Evolutionary conservation across 2,329 filamentous ascomycete species (phyloP).

Genomic region (Colletotrichum shisoi): DNA sequence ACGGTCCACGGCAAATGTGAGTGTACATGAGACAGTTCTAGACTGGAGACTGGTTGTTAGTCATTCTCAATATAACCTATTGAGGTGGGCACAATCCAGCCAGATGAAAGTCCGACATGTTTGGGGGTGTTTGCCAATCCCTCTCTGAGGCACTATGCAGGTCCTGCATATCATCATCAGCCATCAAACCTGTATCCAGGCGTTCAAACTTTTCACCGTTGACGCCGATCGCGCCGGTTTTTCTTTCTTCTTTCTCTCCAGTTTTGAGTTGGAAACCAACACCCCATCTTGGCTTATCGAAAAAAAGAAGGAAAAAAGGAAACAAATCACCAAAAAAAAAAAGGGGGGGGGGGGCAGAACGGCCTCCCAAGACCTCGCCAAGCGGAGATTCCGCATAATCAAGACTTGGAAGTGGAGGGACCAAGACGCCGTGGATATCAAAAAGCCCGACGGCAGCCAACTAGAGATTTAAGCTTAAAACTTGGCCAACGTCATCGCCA

Average conservation of each 20-base stretch:
- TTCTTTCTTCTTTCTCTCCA: not conserved
- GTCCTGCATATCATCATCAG: not conserved
- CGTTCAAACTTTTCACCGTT: not conserved
- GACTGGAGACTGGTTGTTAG: too few species aligned
- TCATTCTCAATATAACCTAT: too few species aligned
- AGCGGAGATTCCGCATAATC: constrained; percentile 25
- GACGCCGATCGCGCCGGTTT: constrained; percentile 18
- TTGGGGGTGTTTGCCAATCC: too few species aligned
- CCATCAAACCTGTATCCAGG: not conserved
- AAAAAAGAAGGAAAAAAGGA: not conserved
- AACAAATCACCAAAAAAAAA: not conserved
- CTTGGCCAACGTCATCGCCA: constrained; percentile 38
- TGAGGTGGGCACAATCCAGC: too few species aligned
- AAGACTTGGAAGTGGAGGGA: constrained; percentile 31
- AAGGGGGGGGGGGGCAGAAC: too few species aligned
- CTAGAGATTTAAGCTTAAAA: constrained; percentile 38
- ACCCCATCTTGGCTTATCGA: not conserved
- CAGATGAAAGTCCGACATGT: not conserved
- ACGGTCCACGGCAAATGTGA: too few species aligned
- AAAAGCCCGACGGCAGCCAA: constrained; percentile 20
- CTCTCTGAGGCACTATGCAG: not conserved
- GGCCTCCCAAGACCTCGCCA: constrained; percentile 21
- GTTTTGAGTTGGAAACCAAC: constrained; percentile 2
- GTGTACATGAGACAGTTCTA: too few species aligned
- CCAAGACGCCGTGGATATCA: constrained; percentile 25